phyloP scores from a whole-genome alignment of 1,139 yeast genomes.

The Geotrichum carabidarum region DNA sequence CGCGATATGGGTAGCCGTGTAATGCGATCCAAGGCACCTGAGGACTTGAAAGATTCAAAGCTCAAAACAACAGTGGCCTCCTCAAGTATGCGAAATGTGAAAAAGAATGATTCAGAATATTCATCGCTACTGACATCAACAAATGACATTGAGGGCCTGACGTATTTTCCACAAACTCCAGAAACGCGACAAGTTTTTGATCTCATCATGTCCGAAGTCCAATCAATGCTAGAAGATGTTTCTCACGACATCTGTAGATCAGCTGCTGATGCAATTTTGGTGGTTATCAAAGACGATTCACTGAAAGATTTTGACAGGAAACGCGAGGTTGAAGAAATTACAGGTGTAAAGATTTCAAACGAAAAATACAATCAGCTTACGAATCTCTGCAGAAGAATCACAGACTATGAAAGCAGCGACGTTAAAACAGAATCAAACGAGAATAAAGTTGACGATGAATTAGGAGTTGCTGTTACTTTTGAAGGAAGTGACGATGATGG shows the following conservation, averaged over 20 bases:
- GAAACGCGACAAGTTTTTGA: constrained; percentile 46
- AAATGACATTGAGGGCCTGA: constrained; percentile 38
- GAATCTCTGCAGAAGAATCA: constrained; percentile 49
- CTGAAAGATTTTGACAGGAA: constrained; percentile 42
- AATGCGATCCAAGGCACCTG: constrained; percentile 27
- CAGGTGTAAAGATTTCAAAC: constrained; percentile 45
- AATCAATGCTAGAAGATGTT: constrained; percentile 49
- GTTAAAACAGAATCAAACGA: constrained; percentile 30
- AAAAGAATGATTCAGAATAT: constrained; percentile 7
- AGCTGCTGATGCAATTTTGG: constrained; percentile 63
- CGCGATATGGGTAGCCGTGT: constrained; percentile 66
- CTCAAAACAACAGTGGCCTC: constrained; percentile 14
- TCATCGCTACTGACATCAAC: neutral
- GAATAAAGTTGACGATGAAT: constrained; percentile 37
- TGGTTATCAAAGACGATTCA: constrained; percentile 50
- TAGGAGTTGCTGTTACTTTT: constrained; percentile 46
- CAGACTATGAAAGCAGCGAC: constrained; percentile 47
- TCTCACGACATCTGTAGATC: constrained; percentile 52
- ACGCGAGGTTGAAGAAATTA: constrained; percentile 43
- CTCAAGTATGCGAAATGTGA: neutral
- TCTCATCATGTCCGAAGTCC: constrained; percentile 48
- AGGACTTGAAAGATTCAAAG: constrained; percentile 15
- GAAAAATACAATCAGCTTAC: constrained; percentile 51
- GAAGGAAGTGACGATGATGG: constrained; percentile 44
- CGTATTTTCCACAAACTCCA: constrained; percentile 50